Base-by-base conservation (phyloP, 495 filamentous ascomycete genomes). In the Viridothelium virens region DNA sequence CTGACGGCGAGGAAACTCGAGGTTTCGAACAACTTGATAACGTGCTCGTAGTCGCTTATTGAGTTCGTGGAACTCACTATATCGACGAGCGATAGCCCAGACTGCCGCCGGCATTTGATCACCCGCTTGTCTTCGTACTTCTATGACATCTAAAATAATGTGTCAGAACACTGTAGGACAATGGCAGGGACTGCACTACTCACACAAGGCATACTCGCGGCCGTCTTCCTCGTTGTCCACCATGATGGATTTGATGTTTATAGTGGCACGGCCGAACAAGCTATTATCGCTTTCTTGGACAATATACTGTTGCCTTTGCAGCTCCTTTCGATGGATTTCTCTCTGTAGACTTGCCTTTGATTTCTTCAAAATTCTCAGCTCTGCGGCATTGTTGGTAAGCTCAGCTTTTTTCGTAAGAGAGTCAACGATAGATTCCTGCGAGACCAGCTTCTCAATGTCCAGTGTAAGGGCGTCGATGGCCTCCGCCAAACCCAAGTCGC, bases 251-350 rank as follows among this genome's bases (percentile, higher is more conserved):
- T 90, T 92, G 77, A 99, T 97, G 64, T 83, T 87, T 67, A 97
- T 85, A 4, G 85, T 89, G 3, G 94, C 91, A 12, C 94, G 88
- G 16, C 94, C 94, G 75, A 94, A 97, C 48, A 99, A 80, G 75
- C 92, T 96, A 76, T 97, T 99, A 72, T 97, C 95, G 73, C 91
- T 96, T 75, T 97, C 93, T 74, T 99, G 95, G 47, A 97, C 87
- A 68, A 95, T 91, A 71, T 97, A 99, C 74, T 97, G 95, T 76
- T 96, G 92, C 48, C 91, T 83, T 76, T 99, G 95, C 72, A 99
- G 82, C 77, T 97, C 94, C 74, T 97, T 97, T 38, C 94, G 85
- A 47, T 90, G 84, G 46, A 96, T 91, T 74, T 99, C 95, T 50
- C 93, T 83, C 71, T 96, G 87, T 66, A 99, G 80, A 74, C 93